phyloP scores from a whole-genome alignment of 78 protist genomes.

The Tieghemostelium lacteum region DNA sequence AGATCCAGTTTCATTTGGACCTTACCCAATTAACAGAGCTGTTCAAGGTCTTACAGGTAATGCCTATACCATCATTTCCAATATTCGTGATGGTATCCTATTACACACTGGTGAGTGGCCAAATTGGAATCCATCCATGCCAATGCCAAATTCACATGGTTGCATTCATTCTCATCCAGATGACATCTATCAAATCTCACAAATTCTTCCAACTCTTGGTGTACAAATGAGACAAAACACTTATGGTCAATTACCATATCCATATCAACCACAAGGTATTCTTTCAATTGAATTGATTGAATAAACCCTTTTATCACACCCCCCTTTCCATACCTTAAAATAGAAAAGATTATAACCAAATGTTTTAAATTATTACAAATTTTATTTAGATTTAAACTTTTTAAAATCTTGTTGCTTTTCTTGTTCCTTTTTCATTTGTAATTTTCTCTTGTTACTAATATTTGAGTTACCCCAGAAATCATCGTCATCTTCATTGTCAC shows the following conservation, averaged over 20 bases:
- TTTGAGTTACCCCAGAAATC: slow-evolving; percentile 22
- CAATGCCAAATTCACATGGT: slow-evolving; percentile 85
- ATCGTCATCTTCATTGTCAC: background rate
- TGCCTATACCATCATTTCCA: slow-evolving; percentile 62
- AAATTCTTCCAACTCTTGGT: slow-evolving; percentile 49
- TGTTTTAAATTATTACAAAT: too few species aligned
- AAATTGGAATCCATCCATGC: slow-evolving; percentile 69
- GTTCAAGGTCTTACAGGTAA: slow-evolving; percentile 77
- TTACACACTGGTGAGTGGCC: slow-evolving; percentile 86
- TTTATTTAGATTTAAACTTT: too few species aligned
- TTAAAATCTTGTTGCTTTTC: too few species aligned
- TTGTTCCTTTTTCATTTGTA: too few species aligned
- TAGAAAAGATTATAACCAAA: too few species aligned
- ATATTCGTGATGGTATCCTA: slow-evolving; percentile 71
- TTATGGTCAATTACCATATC: slow-evolving; percentile 52
- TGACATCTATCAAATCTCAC: slow-evolving; percentile 39
- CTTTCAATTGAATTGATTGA: slow-evolving; percentile 75
- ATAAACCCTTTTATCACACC: too few species aligned
- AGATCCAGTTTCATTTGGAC: slow-evolving; percentile 75
- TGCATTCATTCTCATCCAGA: slow-evolving; percentile 79
- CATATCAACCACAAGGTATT: slow-evolving; percentile 79
- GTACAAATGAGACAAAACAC: slow-evolving; percentile 70
- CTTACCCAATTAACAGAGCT: slow-evolving; percentile 79
- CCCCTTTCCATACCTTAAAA: too few species aligned
- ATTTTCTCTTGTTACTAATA: slow-evolving; percentile 19